Evolutionary conservation across 768 basidiomycete genomes (phyloP).

Genomic region (Suillus alpinus): DNA sequence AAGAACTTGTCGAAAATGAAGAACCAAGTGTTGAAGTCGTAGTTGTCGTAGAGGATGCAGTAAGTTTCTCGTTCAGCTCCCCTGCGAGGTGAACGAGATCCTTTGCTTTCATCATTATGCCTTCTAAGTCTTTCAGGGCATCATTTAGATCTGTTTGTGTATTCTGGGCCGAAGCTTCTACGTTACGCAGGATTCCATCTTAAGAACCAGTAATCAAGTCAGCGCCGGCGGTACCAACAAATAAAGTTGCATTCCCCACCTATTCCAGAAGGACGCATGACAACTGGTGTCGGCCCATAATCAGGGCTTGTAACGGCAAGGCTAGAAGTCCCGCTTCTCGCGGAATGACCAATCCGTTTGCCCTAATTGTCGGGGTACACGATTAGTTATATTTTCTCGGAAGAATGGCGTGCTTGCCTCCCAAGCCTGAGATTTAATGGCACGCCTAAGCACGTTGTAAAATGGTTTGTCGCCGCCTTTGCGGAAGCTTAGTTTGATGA

Average conservation of each 20-base stretch:
- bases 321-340: conserved; percentile 20
- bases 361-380: conserved; percentile 16
- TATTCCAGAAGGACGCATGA: conserved; percentile 25
- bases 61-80: conserved; percentile 81
- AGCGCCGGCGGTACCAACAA: not conserved
- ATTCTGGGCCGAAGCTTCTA: conserved; percentile 64
- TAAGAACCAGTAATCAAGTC: not conserved
- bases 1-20: conserved; percentile 4
- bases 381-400: not conserved
- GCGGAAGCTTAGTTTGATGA: conserved; percentile 86
- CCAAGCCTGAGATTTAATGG: conserved; percentile 74
- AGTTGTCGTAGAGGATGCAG: conserved; percentile 35
- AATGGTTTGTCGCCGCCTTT: conserved; percentile 86
- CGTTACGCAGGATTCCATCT: conserved; percentile 78
- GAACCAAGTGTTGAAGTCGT: conserved; percentile 6
- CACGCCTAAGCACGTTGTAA: conserved; percentile 72
- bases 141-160: conserved; percentile 65
- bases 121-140: conserved; percentile 85
- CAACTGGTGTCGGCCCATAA: conserved; percentile 13
- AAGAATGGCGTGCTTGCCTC: conserved; percentile 45
- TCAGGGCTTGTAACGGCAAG: conserved; percentile 17
- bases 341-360: conserved; percentile 25
- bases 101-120: conserved; percentile 84
- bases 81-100: conserved; percentile 92
- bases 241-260: conserved; percentile 17